phyloP scores from a whole-genome alignment of 148 eudicot genomes.

The Vaccinium corymbosum region DNA sequence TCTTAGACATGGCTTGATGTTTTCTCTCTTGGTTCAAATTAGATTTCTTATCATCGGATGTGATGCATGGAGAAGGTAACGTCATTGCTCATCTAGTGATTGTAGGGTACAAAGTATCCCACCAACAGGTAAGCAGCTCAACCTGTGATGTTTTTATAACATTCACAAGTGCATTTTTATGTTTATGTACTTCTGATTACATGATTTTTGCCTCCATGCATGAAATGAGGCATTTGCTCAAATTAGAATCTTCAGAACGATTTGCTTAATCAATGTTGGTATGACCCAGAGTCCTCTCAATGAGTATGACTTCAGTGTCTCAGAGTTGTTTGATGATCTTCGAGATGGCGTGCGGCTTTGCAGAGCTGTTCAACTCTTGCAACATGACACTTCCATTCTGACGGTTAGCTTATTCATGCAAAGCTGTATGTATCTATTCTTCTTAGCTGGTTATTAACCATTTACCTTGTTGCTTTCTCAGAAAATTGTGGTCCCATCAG shows the following conservation, averaged over 20 bases:
- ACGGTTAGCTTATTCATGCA: conserved; percentile 42
- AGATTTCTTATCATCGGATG: conserved; percentile 82
- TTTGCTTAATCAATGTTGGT: conserved; percentile 15
- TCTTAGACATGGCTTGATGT: conserved; percentile 16
- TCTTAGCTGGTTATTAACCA: background rate
- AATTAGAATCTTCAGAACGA: background rate
- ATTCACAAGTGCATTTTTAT: background rate
- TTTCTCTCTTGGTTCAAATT: conserved; percentile 18
- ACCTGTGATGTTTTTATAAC: background rate
- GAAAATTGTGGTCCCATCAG: conserved; percentile 84
- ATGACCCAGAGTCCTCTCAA: conserved; percentile 60
- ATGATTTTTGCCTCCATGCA: background rate
- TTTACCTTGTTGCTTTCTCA: conserved; percentile 26
- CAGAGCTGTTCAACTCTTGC: conserved; percentile 83
- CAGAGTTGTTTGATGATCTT: conserved; percentile 71
- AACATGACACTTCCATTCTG: conserved; percentile 67
- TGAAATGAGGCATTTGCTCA: background rate
- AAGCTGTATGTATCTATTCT: background rate
- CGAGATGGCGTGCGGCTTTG: conserved; percentile 85
- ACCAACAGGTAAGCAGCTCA: conserved; percentile 63
- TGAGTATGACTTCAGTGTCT: conserved; percentile 75
- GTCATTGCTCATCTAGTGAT: conserved; percentile 81
- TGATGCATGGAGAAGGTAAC: conserved; percentile 97
- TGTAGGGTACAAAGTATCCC: conserved; percentile 82
- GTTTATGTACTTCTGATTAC: background rate